A percentile compares a stretch with the other conserved stretches of the same genome.
These are phyloP conservation scores for Lentinula detonsa DNA, from an alignment of 768 basidiomycete genomes.

Conservation along the genomic window DNA sequence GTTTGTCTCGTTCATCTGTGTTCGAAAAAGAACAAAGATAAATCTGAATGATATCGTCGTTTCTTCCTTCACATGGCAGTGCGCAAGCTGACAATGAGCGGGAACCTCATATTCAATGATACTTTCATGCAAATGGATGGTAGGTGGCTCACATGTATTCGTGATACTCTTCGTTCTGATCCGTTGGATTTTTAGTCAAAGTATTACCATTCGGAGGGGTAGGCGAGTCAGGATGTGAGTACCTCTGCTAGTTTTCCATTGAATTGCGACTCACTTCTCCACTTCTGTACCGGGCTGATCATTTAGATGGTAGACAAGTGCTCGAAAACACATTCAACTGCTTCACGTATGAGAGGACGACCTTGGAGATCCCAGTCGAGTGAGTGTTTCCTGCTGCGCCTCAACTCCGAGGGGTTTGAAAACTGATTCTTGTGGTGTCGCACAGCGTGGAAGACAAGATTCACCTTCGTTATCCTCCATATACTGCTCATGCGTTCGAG, in stretches of 20 bases:
- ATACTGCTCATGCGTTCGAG: not conserved
- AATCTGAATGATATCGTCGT: not conserved
- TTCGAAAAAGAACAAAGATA: not conserved
- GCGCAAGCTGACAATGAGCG: constrained; percentile 64
- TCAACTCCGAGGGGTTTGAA: not conserved
- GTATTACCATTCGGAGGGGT: constrained; percentile 73
- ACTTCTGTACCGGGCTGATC: not conserved
- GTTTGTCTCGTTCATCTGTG: constrained; percentile 24
- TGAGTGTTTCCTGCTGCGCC: not conserved
- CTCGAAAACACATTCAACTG: constrained; percentile 6
- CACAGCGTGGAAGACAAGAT: constrained; percentile 1
- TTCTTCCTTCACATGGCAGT: constrained; percentile 31
- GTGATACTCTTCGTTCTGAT: not conserved
- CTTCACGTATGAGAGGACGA: constrained; percentile 5
- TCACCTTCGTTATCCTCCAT: constrained; percentile 6
- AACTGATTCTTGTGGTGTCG: not conserved
- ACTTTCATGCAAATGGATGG: constrained; percentile 53
- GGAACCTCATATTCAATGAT: constrained; percentile 68
- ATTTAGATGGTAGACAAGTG: constrained; percentile 7
- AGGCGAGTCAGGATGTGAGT: constrained; percentile 67
- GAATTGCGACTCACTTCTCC: not conserved
- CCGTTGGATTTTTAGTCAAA: constrained; percentile 28
- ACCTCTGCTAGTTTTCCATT: not conserved
- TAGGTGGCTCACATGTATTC: constrained; percentile 22
- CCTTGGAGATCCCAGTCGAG: not conserved